Percentiles rank a stretch among this genome's conserved stretches.
phyloP scores from a whole-genome alignment of 2,329 filamentous ascomycete genomes.

The Byssoonygena ceratinophila region DNA sequence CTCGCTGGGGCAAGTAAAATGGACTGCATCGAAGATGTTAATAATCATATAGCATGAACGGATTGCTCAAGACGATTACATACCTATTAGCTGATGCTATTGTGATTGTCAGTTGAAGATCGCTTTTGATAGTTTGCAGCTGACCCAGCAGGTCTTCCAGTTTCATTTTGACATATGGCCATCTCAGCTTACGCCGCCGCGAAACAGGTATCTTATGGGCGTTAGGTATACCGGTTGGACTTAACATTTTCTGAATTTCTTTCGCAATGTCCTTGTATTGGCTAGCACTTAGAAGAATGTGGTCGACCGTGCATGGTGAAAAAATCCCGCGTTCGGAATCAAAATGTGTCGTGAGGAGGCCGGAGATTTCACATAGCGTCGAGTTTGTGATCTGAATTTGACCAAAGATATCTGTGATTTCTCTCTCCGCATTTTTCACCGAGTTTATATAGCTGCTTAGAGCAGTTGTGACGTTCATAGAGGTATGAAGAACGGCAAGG shows the following conservation, averaged over 20 bases:
- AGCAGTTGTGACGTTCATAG: constrained; percentile 18
- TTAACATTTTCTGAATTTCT: constrained; percentile 11
- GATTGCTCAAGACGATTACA: background rate
- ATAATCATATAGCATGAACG: background rate
- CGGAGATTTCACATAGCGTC: constrained; percentile 13
- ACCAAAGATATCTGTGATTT: constrained; percentile 10
- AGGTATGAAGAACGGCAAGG: constrained; percentile 13
- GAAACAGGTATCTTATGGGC: constrained; percentile 12
- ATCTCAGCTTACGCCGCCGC: constrained; percentile 10
- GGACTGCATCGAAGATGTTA: background rate
- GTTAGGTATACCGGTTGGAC: background rate
- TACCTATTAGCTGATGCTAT: constrained; percentile 12
- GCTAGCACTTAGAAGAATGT: constrained; percentile 9
- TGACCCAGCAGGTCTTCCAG: constrained; percentile 13
- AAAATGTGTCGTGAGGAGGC: constrained; percentile 10
- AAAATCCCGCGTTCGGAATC: background rate
- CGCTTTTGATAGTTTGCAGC: constrained; percentile 13
- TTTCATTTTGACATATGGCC: constrained; percentile 16
- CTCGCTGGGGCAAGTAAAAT: too few species aligned
- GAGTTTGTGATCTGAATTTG: constrained; percentile 14
- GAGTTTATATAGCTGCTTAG: constrained; percentile 15
- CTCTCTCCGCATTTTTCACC: constrained; percentile 11
- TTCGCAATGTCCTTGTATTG: constrained; percentile 11
- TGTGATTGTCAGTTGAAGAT: constrained; percentile 12
- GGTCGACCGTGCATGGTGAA: background rate